These are phyloP conservation scores for Arctostaphylos glauca DNA, from an alignment of 148 eudicot genomes.

Conservation along the genomic window DNA sequence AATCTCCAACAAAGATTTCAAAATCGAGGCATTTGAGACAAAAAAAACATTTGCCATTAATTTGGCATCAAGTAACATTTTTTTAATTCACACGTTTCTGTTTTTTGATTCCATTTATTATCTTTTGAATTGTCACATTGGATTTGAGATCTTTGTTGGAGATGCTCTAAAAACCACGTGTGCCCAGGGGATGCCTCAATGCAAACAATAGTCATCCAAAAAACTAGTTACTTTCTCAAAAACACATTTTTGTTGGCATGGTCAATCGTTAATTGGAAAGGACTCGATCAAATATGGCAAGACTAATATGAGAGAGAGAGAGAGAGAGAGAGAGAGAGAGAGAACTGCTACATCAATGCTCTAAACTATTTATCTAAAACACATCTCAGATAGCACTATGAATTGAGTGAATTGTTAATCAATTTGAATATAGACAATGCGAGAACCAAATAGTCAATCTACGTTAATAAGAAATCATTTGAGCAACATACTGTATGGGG, in stretches of 20 bases:
- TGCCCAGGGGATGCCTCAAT: too few species aligned
- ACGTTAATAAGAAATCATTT: background rate
- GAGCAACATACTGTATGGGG: background rate
- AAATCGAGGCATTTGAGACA: too few species aligned
- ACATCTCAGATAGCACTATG: background rate
- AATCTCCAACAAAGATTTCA: too few species aligned
- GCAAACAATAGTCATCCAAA: too few species aligned
- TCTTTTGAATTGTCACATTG: too few species aligned
- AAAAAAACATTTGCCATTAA: too few species aligned
- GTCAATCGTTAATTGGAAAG: background rate
- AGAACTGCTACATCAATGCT: background rate
- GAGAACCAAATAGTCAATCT: background rate
- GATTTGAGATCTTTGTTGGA: too few species aligned
- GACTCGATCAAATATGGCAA: background rate
- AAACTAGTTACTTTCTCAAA: background rate
- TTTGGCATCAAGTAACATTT: too few species aligned
- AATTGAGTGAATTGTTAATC: background rate
- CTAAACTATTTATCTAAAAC: background rate
- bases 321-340: background rate
- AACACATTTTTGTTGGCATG: background rate
- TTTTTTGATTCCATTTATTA: too few species aligned
- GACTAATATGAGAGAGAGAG: background rate
- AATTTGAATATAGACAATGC: background rate
- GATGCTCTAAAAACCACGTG: too few species aligned
- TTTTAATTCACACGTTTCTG: too few species aligned